These are phyloP conservation scores for Rubroboletus satanas DNA, from an alignment of 768 basidiomycete genomes.

Conservation along the genomic window DNA sequence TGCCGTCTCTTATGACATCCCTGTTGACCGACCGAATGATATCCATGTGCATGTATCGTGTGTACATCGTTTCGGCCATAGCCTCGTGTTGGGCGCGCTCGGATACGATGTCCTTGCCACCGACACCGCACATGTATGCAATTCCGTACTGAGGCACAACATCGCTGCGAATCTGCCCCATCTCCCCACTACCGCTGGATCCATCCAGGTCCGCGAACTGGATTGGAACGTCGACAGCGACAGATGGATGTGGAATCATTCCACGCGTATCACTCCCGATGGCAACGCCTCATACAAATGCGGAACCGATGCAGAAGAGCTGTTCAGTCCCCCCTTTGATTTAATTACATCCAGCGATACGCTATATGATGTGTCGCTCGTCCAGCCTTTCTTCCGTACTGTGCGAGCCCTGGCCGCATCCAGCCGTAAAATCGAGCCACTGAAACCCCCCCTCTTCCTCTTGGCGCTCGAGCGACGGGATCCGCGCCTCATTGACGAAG, in stretches of 20 bases:
- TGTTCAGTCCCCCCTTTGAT: constrained; percentile 59
- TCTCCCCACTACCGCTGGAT: constrained; percentile 37
- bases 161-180: constrained; percentile 44
- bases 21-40: background rate
- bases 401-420: constrained; percentile 48
- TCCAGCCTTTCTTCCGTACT: constrained; percentile 67
- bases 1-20: constrained; percentile 1
- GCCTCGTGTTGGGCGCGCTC: constrained; percentile 61
- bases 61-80: constrained; percentile 21
- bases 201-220: constrained; percentile 57
- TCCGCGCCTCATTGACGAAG: constrained; percentile 53
- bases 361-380: constrained; percentile 59
- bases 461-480: constrained; percentile 76
- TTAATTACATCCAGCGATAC: constrained; percentile 84
- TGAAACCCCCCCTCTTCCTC: constrained; percentile 27
- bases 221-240: constrained; percentile 64
- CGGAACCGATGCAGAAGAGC: constrained; percentile 14
- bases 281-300: constrained; percentile 20
- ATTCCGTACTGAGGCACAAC: constrained; percentile 60
- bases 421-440: background rate
- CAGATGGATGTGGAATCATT: constrained; percentile 51
- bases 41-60: background rate
- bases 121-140: constrained; percentile 62
- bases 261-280: constrained; percentile 34
- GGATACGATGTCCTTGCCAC: constrained; percentile 78